Percentiles rank a stretch among this genome's conserved stretches.
Evolutionary conservation across 2,329 filamentous ascomycete genomes (phyloP).

Genomic region (Lachnellula occidentalis): DNA sequence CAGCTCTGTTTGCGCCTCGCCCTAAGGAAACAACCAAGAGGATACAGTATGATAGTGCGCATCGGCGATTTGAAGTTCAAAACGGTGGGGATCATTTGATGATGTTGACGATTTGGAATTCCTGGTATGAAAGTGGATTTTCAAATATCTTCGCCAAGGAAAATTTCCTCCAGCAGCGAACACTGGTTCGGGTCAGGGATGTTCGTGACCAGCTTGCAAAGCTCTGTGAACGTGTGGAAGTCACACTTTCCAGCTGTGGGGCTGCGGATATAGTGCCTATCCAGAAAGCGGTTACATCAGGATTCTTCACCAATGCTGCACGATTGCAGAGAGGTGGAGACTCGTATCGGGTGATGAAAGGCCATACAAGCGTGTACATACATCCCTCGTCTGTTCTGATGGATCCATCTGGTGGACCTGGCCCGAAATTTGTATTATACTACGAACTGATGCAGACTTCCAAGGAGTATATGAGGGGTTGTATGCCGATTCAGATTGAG

Average conservation of each 20-base stretch:
- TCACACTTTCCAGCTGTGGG: conserved; percentile 64
- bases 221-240: conserved; percentile 90
- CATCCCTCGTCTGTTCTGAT: conserved; percentile 89
- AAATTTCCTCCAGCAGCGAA: conserved; percentile 86
- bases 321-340: conserved; percentile 77
- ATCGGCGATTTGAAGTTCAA: conserved; percentile 80
- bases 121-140: conserved; percentile 95
- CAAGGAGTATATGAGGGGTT: conserved; percentile 93
- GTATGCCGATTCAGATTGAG: conserved; percentile 75
- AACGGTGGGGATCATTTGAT: conserved; percentile 88
- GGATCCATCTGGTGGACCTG: conserved; percentile 86
- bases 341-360: conserved; percentile 88
- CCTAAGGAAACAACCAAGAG: conserved; percentile 94
- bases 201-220: conserved; percentile 91
- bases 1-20: conserved; percentile 94
- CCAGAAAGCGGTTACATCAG: conserved; percentile 80
- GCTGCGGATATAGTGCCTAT: conserved; percentile 70
- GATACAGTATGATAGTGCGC: conserved; percentile 86
- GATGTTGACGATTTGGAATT: conserved; percentile 87
- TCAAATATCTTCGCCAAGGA: conserved; percentile 86
- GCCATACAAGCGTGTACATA: conserved; percentile 80
- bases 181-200: conserved; percentile 81
- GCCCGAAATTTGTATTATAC: conserved; percentile 95
- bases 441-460: conserved; percentile 95
- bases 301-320: conserved; percentile 92